Evolutionary conservation across 805 yeast genomes (phyloP), one percentile per base, ranked within the genome.

Genomic region (Nakazawaea wyomingensis): DNA sequence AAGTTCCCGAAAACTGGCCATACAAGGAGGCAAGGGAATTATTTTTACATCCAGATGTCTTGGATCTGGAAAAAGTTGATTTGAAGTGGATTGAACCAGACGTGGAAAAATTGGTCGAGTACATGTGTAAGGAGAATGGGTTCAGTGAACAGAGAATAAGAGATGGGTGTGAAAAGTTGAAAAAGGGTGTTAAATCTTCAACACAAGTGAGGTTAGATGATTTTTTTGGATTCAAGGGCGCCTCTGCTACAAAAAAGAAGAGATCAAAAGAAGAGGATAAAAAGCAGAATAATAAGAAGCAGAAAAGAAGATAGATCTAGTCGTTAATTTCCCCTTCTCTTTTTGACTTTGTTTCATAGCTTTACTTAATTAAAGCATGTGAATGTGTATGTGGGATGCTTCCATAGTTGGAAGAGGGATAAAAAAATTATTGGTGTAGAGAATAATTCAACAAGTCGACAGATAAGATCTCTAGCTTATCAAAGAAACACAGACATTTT

Each of bases 1-100:
- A 81, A 55, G 74, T 93, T 20, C 98, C 99, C 1, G 97, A 90
- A 56, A 80, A 86, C 54, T 93, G 97, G 97, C 96, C 96, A 2
- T 90, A 71, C 56, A 78, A 77, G 47, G 95, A 84, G 52, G 98
- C 96, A 3, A 75, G 97, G 55, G 79, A 85, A 48, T 66, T 93
- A 37, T 91, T 93, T 58, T 61, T 81, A 53, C 68, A 80, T 17
- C 98, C 99, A 0, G 98, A 91, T 22, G 87, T 89, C 3, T 57
- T 69, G 5, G 71, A 74, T 29, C 80, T 85, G 2, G 64, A 66
- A 2, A 82, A 80, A 1, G 67, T 87, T 8, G 76, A 76, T 2
- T 59, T 93, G 54, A 88, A 89, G 60, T 93, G 98, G 98, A 64
- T 60, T 3, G 90, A 84, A 47, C 99, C 99, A 1, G 85, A 93